Conservation (phyloP, 73 alveolate species). For the Diophrys sp. region DNA sequence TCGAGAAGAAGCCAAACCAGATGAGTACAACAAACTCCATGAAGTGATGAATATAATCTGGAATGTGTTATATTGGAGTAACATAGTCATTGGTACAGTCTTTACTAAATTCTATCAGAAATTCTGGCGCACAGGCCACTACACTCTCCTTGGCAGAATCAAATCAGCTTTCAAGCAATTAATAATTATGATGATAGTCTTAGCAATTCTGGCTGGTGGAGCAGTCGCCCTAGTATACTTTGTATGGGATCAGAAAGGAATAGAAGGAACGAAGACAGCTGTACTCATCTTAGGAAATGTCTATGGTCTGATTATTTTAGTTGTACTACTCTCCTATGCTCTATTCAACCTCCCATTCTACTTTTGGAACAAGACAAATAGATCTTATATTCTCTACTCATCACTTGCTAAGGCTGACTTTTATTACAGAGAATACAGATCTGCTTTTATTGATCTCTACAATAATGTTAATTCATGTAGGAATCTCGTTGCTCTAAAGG, state of each 20-base stretch:
- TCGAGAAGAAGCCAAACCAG: background rate
- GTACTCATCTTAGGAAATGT: conserved; percentile 29
- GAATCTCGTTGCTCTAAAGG: background rate
- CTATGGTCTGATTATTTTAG: conserved; percentile 34
- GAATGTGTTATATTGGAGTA: conserved; percentile 56
- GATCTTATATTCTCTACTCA: background rate
- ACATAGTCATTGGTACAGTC: conserved; percentile 30
- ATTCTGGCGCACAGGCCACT: conserved; percentile 59
- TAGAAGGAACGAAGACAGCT: conserved; percentile 35
- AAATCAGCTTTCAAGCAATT: conserved; percentile 34
- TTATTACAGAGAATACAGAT: conserved; percentile 3
- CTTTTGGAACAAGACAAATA: conserved; percentile 22
- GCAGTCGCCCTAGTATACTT: conserved; percentile 11
- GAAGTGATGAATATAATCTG: conserved; percentile 19
- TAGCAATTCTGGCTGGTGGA: conserved; percentile 15
- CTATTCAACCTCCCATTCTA: conserved; percentile 41
- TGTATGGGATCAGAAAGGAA: conserved; percentile 17
- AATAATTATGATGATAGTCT: conserved; percentile 14
- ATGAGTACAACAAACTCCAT: conserved; percentile 1
- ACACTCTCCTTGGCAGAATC: conserved; percentile 18
- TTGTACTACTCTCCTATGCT: conserved; percentile 36
- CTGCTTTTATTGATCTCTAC: conserved; percentile 27
- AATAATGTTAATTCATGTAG: conserved; percentile 31
- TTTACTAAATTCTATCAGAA: conserved; percentile 29
- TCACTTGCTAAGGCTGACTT: conserved; percentile 6